Percentiles rank a stretch among this genome's conserved stretches.
Evolutionary conservation across 495 filamentous ascomycete genomes (phyloP).

Genomic region (Neohortaea acidophila): DNA sequence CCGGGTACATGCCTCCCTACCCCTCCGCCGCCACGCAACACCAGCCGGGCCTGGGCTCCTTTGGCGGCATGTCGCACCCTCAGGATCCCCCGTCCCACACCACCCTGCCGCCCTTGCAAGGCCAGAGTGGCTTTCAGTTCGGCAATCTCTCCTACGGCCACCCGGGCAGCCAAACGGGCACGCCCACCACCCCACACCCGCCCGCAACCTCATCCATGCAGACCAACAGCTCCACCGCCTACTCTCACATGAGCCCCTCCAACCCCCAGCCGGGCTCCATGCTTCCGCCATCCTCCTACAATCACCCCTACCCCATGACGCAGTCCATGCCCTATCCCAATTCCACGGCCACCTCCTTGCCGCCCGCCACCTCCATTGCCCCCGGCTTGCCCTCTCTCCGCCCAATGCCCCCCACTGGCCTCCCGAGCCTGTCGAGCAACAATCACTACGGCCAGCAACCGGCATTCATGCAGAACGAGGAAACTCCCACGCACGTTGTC

Average conservation of each 20-base stretch:
- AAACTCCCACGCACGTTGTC: constrained; percentile 72
- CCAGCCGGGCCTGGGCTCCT: constrained; percentile 10
- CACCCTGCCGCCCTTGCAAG: constrained; percentile 18
- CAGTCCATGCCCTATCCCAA: constrained; percentile 12
- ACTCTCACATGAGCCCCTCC: constrained; percentile 11
- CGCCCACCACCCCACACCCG: constrained; percentile 20
- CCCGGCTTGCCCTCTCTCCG: constrained; percentile 36
- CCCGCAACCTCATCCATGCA: constrained; percentile 12
- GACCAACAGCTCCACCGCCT: constrained; percentile 7
- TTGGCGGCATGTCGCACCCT: constrained; percentile 10
- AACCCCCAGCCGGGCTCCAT: constrained; percentile 8
- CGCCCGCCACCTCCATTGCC: constrained; percentile 1
- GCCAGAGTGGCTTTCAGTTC: constrained; percentile 17
- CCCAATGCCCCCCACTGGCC: constrained; percentile 28
- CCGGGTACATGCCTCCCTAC: constrained; percentile 1
- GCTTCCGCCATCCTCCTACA: constrained; percentile 14
- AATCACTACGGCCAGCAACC: constrained; percentile 25
- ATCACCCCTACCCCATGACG: constrained; percentile 12
- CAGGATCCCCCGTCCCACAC: constrained; percentile 8
- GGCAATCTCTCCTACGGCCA: constrained; percentile 13
- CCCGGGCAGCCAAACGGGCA: constrained; percentile 17
- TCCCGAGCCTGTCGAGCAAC: constrained; percentile 12
- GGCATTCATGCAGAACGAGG: constrained; percentile 31
- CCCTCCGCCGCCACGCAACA: background rate
- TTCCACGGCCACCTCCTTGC: constrained; percentile 12